Conservation (phyloP, 2,329 filamentous ascomycete genomes). For the Pseudogymnoascus sp. region DNA sequence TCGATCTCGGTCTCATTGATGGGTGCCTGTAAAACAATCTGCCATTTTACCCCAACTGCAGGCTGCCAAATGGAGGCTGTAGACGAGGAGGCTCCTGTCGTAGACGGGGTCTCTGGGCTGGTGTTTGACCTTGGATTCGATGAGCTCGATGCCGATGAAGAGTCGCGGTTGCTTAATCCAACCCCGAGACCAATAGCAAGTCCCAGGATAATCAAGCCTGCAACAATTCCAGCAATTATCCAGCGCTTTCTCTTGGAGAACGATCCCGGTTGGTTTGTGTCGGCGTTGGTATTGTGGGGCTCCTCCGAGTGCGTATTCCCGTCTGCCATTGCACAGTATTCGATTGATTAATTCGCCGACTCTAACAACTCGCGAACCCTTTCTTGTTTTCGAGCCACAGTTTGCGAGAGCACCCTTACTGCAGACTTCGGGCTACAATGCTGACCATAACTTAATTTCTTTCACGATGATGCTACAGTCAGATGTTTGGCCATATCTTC, state of each 20-base stretch:
- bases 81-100: not conserved
- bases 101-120: not conserved
- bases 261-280: not conserved
- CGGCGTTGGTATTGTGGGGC: not conserved
- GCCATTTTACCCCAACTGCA: constrained; percentile 44
- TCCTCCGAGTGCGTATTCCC: not conserved
- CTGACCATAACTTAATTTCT: not conserved
- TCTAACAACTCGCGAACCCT: not conserved
- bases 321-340: not conserved
- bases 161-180: not conserved
- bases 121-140: not conserved
- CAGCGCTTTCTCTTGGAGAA: not conserved
- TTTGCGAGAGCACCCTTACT: not conserved
- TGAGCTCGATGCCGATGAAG: not conserved
- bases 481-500: not conserved
- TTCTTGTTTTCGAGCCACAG: not conserved
- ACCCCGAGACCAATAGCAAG: not conserved
- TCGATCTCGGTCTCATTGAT: constrained; percentile 22
- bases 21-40: constrained; percentile 46
- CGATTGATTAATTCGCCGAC: not conserved
- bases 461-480: not conserved
- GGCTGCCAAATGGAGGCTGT: constrained; percentile 41
- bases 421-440: not conserved
- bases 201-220: not conserved
- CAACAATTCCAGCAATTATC: not conserved